Evolutionary conservation across 306 rosid genomes (phyloP).

Genomic region (Trifolium dubium): DNA sequence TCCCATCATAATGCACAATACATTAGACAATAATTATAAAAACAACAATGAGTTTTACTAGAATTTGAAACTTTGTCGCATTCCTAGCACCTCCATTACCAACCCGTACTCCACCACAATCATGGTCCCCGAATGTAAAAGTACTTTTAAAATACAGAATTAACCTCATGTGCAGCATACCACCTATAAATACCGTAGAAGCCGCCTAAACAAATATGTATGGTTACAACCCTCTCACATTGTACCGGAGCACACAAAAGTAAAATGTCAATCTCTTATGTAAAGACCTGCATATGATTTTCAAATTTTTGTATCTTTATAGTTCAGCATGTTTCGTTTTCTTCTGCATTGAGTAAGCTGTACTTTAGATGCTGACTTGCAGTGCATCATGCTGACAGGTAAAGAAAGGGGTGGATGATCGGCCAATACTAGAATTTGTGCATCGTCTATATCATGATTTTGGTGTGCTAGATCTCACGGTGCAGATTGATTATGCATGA

Average conservation of each 20-base stretch:
- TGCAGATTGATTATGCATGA: constrained; percentile 72
- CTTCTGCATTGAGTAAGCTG: not conserved
- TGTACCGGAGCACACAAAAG: too few relatives aligned
- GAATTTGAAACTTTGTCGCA: not conserved
- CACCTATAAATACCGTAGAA: too few relatives aligned
- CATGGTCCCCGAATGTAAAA: not conserved
- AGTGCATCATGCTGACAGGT: constrained; percentile 55
- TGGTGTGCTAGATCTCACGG: constrained; percentile 85
- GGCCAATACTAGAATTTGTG: constrained; percentile 69
- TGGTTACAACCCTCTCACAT: too few relatives aligned
- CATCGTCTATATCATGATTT: constrained; percentile 88
- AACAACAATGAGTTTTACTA: not conserved
- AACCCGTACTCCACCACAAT: not conserved
- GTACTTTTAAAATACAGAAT: too few relatives aligned
- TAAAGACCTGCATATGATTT: not conserved
- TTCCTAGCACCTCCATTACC: not conserved
- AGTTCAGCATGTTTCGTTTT: not conserved
- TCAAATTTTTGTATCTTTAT: constrained; percentile 14
- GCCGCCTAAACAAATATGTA: too few relatives aligned
- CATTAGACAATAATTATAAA: not conserved
- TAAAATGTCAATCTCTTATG: too few relatives aligned
- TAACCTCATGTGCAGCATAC: too few relatives aligned
- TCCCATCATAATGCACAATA: not conserved
- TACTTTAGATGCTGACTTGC: constrained; percentile 36
- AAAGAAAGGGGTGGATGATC: constrained; percentile 72